Conservation (phyloP, 176 grass and related monocot species). For the Bonia amplexicaulis region DNA sequence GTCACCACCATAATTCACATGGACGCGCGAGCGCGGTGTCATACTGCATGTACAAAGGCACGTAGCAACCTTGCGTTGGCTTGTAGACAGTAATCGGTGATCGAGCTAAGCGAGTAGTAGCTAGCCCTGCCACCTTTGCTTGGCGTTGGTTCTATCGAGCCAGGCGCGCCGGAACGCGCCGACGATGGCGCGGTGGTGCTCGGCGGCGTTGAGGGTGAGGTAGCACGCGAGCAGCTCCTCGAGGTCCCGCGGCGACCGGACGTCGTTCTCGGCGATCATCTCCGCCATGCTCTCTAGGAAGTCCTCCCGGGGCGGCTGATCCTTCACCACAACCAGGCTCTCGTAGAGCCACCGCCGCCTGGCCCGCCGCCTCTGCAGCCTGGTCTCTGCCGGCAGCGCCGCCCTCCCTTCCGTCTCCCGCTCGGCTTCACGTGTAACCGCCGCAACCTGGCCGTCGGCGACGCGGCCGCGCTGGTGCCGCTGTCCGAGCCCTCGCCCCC, state of each 20-base stretch:
- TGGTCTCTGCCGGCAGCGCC: neutral
- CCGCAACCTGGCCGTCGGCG: constrained; percentile 20
- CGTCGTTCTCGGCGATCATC: constrained; percentile 62
- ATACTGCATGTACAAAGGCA: constrained; percentile 2
- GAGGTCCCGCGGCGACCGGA: constrained; percentile 35
- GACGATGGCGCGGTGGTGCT: constrained; percentile 74
- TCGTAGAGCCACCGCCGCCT: constrained; percentile 31
- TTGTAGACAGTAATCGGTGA: neutral
- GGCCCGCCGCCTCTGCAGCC: neutral
- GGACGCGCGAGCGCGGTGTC: neutral
- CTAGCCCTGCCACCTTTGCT: neutral
- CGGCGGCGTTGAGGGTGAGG: constrained; percentile 65
- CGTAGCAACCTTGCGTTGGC: neutral
- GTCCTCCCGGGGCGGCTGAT: constrained; percentile 59
- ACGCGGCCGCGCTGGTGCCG: constrained; percentile 19
- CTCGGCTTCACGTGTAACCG: neutral
- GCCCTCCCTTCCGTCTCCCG: neutral
- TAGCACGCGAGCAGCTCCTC: constrained; percentile 80
- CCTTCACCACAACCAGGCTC: constrained; percentile 65
- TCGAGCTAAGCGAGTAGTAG: neutral
- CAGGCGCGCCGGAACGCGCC: constrained; percentile 62
- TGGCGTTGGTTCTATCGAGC: neutral
- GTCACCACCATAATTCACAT: neutral
- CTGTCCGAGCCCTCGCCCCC: neutral
- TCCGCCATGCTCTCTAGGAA: constrained; percentile 72